Evolutionary conservation across 2,329 filamentous ascomycete genomes (phyloP), one percentile per base, ranked within the genome.

Genomic region (Xylaria arbuscula): DNA sequence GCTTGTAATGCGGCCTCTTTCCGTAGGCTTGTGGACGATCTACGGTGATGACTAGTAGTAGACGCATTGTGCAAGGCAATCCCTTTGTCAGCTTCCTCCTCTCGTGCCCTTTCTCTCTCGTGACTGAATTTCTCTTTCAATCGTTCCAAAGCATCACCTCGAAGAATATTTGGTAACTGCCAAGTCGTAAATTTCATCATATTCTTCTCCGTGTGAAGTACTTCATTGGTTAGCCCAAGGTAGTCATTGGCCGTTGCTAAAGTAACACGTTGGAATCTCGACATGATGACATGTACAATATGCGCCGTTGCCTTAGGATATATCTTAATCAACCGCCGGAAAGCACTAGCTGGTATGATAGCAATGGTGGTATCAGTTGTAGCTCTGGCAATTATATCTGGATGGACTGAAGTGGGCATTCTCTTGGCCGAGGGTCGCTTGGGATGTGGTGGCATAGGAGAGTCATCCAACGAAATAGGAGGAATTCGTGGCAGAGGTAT

Each of bases 321-420:
- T 28, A 98, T 91, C 76, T 93, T 90, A 59, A 97, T 99, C 61
- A 99, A 84, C 9, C 97, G 90, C 62, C 94, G 90, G 75, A 99
- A 99, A 3, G 96, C 97, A 77, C 94, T 97, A 0, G 96, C 96
- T 1, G 97, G 97, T 66, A 99, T 99, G 71, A 99, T 97, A 6
- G 96, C 96, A 80, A 99, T 98, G 0, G 97, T 99, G 0, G 96
- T 99, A 78, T 99, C 97, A 28, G 97, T 92, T 17, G 94, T 97
- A 6, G 96, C 96, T 72, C 96, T 88, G n/a, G 95, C 96, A 72
- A 99, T 93, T 70, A 99, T 96, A 76, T 99, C 96, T 11, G 96
- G 96, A 80, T 99, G 96, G 0, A 93, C 94, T 15, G 96, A 98
- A 72, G 90, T 91, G 11, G 88, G 87, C 38, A 82, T 77, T 64